Conservation (phyloP, 495 filamentous ascomycete species). For the Terfezia boudieri region DNA sequence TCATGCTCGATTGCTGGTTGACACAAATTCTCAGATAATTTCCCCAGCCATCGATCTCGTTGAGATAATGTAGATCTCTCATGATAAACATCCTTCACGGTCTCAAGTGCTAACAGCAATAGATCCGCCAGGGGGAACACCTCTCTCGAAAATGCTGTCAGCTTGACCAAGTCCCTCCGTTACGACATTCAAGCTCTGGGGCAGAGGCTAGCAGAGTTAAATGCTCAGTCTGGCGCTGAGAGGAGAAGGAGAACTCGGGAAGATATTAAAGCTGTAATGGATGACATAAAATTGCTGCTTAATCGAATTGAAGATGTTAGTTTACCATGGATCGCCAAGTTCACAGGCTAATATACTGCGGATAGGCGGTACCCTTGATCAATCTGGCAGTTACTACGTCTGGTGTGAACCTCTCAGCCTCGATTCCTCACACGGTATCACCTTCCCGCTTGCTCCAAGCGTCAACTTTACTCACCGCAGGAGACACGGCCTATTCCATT, state of each 20-base stretch:
- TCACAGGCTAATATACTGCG: not conserved
- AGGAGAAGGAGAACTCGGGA: conserved; percentile 28
- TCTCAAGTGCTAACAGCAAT: conserved; percentile 1
- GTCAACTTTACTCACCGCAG: conserved; percentile 73
- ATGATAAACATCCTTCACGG: conserved; percentile 1
- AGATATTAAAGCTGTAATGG: conserved; percentile 47
- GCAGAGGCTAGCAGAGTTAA: conserved; percentile 48
- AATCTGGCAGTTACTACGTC: conserved; percentile 92
- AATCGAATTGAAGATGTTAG: conserved; percentile 55
- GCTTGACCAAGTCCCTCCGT: conserved; percentile 65
- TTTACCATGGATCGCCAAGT: not conserved
- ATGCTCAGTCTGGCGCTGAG: conserved; percentile 23
- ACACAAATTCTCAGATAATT: conserved; percentile 39
- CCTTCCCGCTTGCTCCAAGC: conserved; percentile 83
- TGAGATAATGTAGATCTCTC: conserved; percentile 50
- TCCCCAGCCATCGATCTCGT: conserved; percentile 87
- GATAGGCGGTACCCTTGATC: conserved; percentile 55
- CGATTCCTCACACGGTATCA: conserved; percentile 60
- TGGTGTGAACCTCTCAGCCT: conserved; percentile 61
- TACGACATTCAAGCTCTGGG: conserved; percentile 74
- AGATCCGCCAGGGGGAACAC: conserved; percentile 88
- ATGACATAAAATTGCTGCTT: conserved; percentile 55
- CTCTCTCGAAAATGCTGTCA: conserved; percentile 70
- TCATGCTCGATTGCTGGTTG: not conserved
- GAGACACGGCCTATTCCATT: conserved; percentile 62